A percentile compares a stretch with the other conserved stretches of the same genome.
phyloP scores from a whole-genome alignment of 306 rosid genomes.

The Ormosia semicastrata region DNA sequence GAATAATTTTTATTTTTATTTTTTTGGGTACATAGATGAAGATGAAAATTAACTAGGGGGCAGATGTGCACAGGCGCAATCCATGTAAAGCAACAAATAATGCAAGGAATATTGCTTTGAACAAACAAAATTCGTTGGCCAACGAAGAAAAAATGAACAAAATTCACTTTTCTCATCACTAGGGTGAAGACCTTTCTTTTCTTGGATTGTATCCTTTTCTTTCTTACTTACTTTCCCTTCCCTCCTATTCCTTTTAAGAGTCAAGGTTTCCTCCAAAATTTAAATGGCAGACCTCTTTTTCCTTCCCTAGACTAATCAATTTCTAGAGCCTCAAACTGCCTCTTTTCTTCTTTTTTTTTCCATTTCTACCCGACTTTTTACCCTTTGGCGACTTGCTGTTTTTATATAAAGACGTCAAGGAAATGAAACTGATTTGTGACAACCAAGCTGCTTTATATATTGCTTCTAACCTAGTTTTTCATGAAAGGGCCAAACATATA shows the following conservation, averaged over 20 bases:
- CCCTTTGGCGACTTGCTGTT: slow-evolving; percentile 60
- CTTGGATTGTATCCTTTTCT: too few relatives aligned
- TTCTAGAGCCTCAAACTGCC: neutral
- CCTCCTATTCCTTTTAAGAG: neutral
- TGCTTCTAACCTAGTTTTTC: too few relatives aligned
- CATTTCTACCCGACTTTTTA: slow-evolving; percentile 55
- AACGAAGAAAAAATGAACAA: neutral
- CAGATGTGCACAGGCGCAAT: neutral
- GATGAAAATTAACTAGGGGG: neutral
- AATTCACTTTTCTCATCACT: neutral
- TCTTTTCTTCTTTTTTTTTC: slow-evolving; percentile 52
- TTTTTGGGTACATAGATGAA: neutral
- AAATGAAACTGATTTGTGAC: too few relatives aligned
- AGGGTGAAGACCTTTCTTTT: neutral
- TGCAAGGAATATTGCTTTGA: neutral
- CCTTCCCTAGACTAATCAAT: neutral
- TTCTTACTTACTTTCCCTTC: neutral
- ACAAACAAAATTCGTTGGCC: neutral
- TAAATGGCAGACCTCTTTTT: neutral
- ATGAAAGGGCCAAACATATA: too few relatives aligned
- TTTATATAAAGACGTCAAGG: slow-evolving; percentile 27
- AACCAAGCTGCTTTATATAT: too few relatives aligned
- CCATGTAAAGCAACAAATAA: neutral
- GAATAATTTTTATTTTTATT: too few relatives aligned
- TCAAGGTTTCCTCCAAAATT: neutral